phyloP scores from a whole-genome alignment of 768 basidiomycete genomes.

The Exsudoporus frostii region DNA sequence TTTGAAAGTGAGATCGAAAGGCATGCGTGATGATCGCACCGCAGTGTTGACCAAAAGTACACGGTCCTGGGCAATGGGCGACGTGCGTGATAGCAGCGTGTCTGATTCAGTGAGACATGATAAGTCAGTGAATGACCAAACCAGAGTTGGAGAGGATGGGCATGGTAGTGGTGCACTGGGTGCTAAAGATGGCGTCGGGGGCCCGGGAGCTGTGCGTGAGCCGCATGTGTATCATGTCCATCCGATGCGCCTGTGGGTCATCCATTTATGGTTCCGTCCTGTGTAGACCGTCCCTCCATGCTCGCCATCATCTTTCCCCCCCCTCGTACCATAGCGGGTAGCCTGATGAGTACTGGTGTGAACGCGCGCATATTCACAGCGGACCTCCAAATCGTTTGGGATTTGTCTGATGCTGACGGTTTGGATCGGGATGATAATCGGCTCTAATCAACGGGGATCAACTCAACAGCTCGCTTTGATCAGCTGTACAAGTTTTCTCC shows the following conservation, averaged over 20 bases:
- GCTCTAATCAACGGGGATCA: slow-evolving; percentile 11
- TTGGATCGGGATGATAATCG: slow-evolving; percentile 1
- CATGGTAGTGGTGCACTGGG: neutral
- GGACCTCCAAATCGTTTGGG: slow-evolving; percentile 9
- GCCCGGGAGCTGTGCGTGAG: neutral
- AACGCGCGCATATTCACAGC: slow-evolving; percentile 3
- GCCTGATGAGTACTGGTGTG: neutral
- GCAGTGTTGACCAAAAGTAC: neutral
- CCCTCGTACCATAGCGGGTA: neutral
- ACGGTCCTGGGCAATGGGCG: slow-evolving; percentile 1
- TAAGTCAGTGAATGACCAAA: neutral
- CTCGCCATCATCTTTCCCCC: neutral
- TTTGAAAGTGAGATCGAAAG: neutral
- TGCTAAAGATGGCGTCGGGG: slow-evolving; percentile 2
- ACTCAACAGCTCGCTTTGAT: neutral
- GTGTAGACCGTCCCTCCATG: neutral
- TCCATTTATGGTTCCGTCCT: neutral
- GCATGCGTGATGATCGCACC: slow-evolving; percentile 10
- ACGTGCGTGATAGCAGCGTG: neutral
- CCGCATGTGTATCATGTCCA: neutral
- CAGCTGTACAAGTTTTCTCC: neutral
- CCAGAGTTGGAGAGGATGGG: neutral
- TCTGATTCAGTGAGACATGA: neutral
- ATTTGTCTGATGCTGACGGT: slow-evolving; percentile 24
- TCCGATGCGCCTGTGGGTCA: neutral